A percentile compares a stretch with the other conserved stretches of the same genome.
Conservation (phyloP, 306 rosid genomes). For the Neltuma alba region DNA sequence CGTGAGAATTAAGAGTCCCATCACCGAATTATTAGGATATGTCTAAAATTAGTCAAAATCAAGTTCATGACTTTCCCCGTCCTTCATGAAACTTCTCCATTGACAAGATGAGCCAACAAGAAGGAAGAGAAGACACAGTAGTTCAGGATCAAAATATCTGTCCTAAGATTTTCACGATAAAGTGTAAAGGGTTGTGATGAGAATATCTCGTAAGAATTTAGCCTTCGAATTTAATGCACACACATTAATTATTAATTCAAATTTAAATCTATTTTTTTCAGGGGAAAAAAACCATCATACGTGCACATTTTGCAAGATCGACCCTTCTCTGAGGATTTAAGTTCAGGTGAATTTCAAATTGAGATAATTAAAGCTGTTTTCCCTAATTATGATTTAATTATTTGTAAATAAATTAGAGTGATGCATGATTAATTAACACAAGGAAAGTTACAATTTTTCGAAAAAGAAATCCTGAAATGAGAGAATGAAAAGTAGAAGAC, state of each 20-base stretch:
- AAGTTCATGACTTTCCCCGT: constrained; percentile 1
- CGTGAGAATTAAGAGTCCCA: not conserved
- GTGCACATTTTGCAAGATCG: too few relatives aligned
- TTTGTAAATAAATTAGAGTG: not conserved
- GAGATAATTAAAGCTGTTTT: not conserved
- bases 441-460: not conserved
- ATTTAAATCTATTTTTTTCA: not conserved
- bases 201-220: not conserved
- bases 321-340: too few relatives aligned
- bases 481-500: not conserved
- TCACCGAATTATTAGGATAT: not conserved
- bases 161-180: constrained; percentile 7
- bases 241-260: not conserved
- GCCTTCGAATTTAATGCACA: not conserved
- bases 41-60: not conserved
- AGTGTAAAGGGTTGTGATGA: constrained; percentile 22
- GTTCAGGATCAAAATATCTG: constrained; percentile 31
- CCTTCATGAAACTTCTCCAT: constrained; percentile 17
- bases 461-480: not conserved
- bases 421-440: not conserved
- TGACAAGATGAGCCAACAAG: constrained; percentile 12
- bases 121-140: not conserved
- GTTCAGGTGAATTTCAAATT: not conserved
- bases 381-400: not conserved
- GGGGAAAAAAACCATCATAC: not conserved